phyloP scores from a whole-genome alignment of 2,329 filamentous ascomycete genomes.

The Venturia oleaginea region DNA sequence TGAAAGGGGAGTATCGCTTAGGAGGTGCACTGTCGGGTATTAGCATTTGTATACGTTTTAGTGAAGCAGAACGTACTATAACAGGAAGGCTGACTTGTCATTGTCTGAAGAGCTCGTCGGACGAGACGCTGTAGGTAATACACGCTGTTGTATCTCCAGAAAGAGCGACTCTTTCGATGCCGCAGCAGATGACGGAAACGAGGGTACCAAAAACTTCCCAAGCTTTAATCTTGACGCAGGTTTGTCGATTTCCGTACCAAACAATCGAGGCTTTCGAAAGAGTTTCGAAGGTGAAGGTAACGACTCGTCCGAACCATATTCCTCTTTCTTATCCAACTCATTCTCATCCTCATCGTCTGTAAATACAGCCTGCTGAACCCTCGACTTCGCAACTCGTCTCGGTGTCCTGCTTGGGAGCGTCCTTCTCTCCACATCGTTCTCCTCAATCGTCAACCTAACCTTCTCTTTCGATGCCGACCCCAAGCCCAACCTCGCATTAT shows the following conservation, averaged over 20 bases:
- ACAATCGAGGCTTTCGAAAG: neutral
- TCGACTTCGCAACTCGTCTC: neutral
- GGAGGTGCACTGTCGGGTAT: neutral
- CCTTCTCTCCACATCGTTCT: neutral
- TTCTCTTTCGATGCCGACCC: neutral
- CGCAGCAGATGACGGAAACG: neutral
- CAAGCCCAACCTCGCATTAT: neutral
- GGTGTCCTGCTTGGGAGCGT: neutral
- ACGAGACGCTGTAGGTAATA: neutral
- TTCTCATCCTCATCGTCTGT: neutral
- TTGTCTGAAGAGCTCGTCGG: constrained; percentile 8
- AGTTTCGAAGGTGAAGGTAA: neutral
- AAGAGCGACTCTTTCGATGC: neutral
- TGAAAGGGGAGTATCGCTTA: constrained; percentile 5
- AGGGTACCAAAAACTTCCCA: neutral
- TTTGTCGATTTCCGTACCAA: neutral
- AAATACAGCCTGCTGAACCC: neutral
- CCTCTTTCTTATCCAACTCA: neutral
- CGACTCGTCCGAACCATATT: constrained; percentile 4
- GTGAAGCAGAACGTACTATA: constrained; percentile 6
- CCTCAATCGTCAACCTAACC: neutral
- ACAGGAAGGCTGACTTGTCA: constrained; percentile 12
- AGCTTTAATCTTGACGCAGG: neutral
- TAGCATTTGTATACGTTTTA: neutral
- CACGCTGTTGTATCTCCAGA: neutral